Evolutionary conservation across 1,139 yeast genomes (phyloP), one percentile per base, ranked within the genome.

Genomic region (Hansenula sp.): DNA sequence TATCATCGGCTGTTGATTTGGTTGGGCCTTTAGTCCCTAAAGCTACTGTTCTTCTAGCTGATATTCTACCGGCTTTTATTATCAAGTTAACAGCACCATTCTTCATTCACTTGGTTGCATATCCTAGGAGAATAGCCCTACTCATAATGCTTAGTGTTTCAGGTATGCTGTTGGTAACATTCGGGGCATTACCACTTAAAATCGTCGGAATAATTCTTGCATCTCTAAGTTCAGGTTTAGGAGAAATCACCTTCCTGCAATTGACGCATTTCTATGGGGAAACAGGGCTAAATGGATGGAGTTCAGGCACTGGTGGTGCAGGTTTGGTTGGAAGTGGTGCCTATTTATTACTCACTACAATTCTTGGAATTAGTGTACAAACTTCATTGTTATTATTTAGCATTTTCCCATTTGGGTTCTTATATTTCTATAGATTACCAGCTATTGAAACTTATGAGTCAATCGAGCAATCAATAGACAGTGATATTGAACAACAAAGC

Each of bases 271-370:
- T 68, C 54, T 83, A 76, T 57, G 71, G 71, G 17, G 73, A 74
- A 30, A 60, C 65, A 17, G 74, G 96, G 3, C 70, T 93, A 39
- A 81, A 86, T 40, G 97, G 96, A 0, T 93, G 94, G 77, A 85
- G 96, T 32, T 77, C 90, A 13, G 99, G 99, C 0, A 93, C 98
- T 0, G 98, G 98, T 1, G 95, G 89, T 12, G 98, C 99, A 0
- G 98, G 98, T 0, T 63, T 91, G 3, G 75, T 79, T 18, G 99
- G 98, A 0, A 82, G 95, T 55, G 79, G 78, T 40, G 58, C 70
- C 8, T 82, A 72, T 52, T 53, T 83, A 64, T 53, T 76, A 1
- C 47, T 80, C 48, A 83, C 89, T 0, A 77, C 86, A 0, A 68
- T 81, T 63, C 42, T 79, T 15, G 63, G 72, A 3, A 43, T 81